Evolutionary conservation across 192 early-diverging fungal species (phyloP).

Genomic region (Jimgerdemannia lactiflua): DNA sequence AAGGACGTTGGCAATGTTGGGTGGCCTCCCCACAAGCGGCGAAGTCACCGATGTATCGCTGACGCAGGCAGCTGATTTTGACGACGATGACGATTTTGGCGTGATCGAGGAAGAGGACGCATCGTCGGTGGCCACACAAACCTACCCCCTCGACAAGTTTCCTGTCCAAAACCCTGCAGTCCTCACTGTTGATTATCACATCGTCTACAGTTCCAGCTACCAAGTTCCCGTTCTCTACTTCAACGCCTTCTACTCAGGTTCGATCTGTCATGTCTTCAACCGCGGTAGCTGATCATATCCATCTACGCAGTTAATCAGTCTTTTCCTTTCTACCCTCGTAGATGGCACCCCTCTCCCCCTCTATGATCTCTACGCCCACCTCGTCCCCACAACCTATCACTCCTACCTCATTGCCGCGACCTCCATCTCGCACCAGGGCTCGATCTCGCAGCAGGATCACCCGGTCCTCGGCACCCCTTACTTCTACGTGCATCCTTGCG

Average conservation of each 20-base stretch:
- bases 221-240: slow-evolving; percentile 61
- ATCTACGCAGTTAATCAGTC: not conserved
- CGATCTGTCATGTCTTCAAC: not conserved
- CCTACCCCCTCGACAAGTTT: not conserved
- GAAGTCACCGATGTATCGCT: not conserved
- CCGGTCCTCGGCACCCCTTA: slow-evolving; percentile 50
- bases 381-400: not conserved
- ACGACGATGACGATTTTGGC: slow-evolving; percentile 6
- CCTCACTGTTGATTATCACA: slow-evolving; percentile 48
- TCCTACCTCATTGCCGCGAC: not conserved
- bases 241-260: slow-evolving; percentile 46
- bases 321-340: not conserved
- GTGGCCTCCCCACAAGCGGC: not conserved
- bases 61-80: not conserved
- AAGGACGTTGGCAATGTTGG: not conserved
- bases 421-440: not conserved
- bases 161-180: not conserved
- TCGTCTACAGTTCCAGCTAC: slow-evolving; percentile 58
- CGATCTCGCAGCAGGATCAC: slow-evolving; percentile 44
- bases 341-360: not conserved
- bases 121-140: not conserved
- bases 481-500: slow-evolving; percentile 63
- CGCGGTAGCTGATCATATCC: not conserved
- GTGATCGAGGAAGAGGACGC: not conserved
- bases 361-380: not conserved